phyloP scores from a whole-genome alignment of 2,329 filamentous ascomycete genomes.

The Westerdykella sp. region DNA sequence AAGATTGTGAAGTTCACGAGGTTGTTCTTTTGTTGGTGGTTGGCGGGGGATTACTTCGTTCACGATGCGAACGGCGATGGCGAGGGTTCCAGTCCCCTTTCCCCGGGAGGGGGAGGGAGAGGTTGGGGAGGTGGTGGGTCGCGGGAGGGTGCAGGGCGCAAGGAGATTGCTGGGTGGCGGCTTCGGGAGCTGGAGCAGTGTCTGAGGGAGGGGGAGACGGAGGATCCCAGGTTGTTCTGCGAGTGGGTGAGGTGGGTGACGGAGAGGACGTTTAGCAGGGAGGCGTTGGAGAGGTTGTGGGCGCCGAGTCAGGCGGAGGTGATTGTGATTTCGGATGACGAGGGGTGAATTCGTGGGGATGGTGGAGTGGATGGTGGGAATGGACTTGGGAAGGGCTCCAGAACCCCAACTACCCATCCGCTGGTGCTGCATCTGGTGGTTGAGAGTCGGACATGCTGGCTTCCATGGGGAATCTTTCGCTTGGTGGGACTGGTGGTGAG shows the following conservation, averaged over 20 bases:
- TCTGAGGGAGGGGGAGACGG: conserved; percentile 6
- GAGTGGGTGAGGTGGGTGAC: conserved; percentile 21
- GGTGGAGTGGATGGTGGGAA: background rate
- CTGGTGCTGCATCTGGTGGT: conserved; percentile 7
- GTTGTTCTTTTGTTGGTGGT: conserved; percentile 34
- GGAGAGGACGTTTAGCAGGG: conserved; percentile 11
- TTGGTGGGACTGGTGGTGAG: conserved; percentile 2
- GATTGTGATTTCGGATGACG: conserved; percentile 25
- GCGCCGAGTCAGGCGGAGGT: conserved; percentile 23
- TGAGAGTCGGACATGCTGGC: conserved; percentile 12
- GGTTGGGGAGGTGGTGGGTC: too few relatives aligned
- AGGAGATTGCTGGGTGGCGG: conserved; percentile 3
- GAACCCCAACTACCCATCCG: conserved; percentile 3
- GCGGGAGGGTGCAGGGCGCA: background rate
- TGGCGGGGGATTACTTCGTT: conserved; percentile 17
- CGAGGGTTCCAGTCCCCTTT: too few relatives aligned
- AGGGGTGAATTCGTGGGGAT: background rate
- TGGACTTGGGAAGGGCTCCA: background rate
- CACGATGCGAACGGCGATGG: background rate
- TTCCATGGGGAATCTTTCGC: conserved; percentile 24
- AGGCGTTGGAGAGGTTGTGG: conserved; percentile 10
- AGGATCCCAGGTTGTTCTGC: conserved; percentile 17
- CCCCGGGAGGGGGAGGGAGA: too few relatives aligned
- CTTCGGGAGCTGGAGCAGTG: conserved; percentile 15
- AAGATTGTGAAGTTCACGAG: conserved; percentile 22